Evolutionary conservation across 805 yeast species (phyloP), one percentile per base, ranked within the genome.

Genomic region (Monosporozyma aerobia): DNA sequence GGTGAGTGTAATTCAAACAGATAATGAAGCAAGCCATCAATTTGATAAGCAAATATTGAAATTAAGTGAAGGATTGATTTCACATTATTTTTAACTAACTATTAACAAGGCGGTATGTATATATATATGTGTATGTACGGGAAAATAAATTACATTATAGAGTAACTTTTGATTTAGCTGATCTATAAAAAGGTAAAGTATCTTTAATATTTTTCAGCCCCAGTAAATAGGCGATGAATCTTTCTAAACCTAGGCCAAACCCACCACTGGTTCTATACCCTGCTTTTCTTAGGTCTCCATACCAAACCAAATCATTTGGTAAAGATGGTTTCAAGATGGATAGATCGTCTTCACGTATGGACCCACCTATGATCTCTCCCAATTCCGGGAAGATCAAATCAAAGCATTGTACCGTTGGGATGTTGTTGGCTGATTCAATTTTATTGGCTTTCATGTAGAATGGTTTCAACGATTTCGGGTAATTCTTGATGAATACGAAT

Each of bases 221-320:
- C 7, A 82, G 76, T 52, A 90, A 70, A 58, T 83, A 90, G 51
- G 85, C 81, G 14, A 94, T 67, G 32, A 94, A 69, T 54, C 99
- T 73, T 67, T 94, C 99, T 59, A 90, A 81, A 0, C 99, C 99
- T 74, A 94, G 73, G 0, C 99, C 99, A 69, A 85, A 94, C 0
- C 99, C 99, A 48, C 99, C 99, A 65, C 92, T 98, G 0, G 97
- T 96, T 23, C 83, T 83, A 2, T 86, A 73, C 0, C 97, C 98
- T 59, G 85, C 82, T 55, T 73, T 73, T 54, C 99, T 75, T 8
- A 86, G 73, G 1, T 83, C 78, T 29, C 84, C 59, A 63, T 90
- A 94, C 99, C 99, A 94, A 32, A 78, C 74, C 67, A 94, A 67
- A 19, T 79, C 78, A 2, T n/a, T 10, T 16, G 49, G 35, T 27